Percentiles rank a stretch among this genome's conserved stretches.
Conservation (phyloP, 2,329 filamentous ascomycete genomes). For the Neurospora sp. region DNA sequence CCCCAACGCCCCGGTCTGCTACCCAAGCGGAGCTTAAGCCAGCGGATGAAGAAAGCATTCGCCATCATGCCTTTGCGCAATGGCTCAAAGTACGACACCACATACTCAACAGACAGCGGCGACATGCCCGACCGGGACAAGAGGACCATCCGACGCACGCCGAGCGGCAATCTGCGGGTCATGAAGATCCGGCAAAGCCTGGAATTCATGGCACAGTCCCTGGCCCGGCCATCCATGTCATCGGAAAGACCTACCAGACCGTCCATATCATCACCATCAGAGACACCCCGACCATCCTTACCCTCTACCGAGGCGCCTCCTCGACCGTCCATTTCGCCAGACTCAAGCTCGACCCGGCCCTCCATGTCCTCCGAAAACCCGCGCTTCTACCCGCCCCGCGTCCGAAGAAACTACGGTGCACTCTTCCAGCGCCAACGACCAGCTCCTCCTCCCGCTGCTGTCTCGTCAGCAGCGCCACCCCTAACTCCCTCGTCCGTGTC, state of each 20-base stretch:
- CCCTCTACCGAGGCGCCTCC: neutral
- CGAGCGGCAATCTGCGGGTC: conserved; percentile 50
- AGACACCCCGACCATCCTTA: neutral
- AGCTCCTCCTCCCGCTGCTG: neutral
- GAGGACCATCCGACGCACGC: conserved; percentile 47
- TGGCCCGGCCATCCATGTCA: conserved; percentile 7
- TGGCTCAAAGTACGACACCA: conserved; percentile 25
- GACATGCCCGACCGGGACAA: conserved; percentile 29
- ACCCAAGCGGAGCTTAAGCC: conserved; percentile 34
- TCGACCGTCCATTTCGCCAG: neutral
- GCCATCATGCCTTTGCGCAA: conserved; percentile 45
- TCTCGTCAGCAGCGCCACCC: neutral
- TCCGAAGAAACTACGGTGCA: conserved; percentile 1
- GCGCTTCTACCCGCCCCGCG: neutral
- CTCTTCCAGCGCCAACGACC: conserved; percentile 1
- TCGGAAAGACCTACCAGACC: neutral
- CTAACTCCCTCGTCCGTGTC: neutral
- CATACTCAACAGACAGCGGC: conserved; percentile 13
- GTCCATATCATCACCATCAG: neutral
- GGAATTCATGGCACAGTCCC: conserved; percentile 28
- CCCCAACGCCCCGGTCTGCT: conserved; percentile 27
- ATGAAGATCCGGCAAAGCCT: conserved; percentile 42
- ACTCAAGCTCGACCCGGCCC: neutral
- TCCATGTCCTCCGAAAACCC: neutral
- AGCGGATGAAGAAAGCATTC: conserved; percentile 48